Evolutionary conservation across 306 rosid genomes (phyloP).

Genomic region (Hylodesmum podocarpum): DNA sequence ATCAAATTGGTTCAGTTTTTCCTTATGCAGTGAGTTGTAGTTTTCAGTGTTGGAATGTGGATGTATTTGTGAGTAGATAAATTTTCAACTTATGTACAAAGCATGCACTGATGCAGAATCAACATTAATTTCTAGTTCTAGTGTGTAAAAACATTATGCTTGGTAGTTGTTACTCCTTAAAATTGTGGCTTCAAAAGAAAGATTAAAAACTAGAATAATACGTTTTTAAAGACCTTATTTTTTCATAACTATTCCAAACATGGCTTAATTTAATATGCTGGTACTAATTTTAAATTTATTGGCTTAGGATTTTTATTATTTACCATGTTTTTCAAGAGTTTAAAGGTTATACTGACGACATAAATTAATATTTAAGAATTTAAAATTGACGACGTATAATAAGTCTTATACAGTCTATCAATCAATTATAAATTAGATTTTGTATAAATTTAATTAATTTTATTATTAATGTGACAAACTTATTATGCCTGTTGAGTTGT

Average conservation of each 20-base stretch:
- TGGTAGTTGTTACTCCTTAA: not conserved
- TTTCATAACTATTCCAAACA: not conserved
- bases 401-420: too few relatives aligned
- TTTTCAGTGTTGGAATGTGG: not conserved
- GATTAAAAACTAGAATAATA: not conserved
- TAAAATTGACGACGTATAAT: too few relatives aligned
- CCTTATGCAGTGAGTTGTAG: not conserved
- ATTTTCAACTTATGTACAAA: not conserved
- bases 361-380: too few relatives aligned
- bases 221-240: conserved; percentile 5
- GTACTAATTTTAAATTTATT: not conserved
- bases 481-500: too few relatives aligned
- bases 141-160: not conserved
- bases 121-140: not conserved
- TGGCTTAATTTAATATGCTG: not conserved
- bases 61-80: not conserved
- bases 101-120: not conserved
- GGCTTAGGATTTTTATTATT: not conserved
- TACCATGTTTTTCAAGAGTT: not conserved
- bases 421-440: too few relatives aligned
- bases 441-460: too few relatives aligned
- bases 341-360: too few relatives aligned
- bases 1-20: conserved; percentile 6
- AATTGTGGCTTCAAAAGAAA: not conserved
- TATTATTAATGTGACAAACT: too few relatives aligned